Percentiles rank a stretch among this genome's conserved stretches.
These are phyloP conservation scores for Panaeolus cyanescens DNA, from an alignment of 768 basidiomycete species.

Conservation along the genomic window DNA sequence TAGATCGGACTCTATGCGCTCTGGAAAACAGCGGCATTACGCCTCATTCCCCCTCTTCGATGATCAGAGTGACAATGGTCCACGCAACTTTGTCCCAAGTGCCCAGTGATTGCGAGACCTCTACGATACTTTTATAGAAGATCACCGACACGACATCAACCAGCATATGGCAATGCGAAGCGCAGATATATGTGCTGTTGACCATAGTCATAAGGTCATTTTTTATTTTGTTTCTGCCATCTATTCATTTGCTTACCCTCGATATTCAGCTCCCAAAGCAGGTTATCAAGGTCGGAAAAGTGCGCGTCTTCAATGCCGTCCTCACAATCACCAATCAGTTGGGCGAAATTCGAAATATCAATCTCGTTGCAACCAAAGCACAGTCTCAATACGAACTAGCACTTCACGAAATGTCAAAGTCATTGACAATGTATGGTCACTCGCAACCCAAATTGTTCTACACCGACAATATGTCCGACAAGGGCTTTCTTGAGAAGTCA, in stretches of 20 bases:
- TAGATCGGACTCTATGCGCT: background rate
- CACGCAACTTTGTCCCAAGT: slow-evolving; percentile 22
- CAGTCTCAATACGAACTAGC: slow-evolving; percentile 30
- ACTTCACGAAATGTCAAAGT: slow-evolving; percentile 20
- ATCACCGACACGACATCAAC: slow-evolving; percentile 14
- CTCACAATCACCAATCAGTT: slow-evolving; percentile 1
- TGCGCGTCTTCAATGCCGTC: slow-evolving; percentile 1
- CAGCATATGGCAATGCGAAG: slow-evolving; percentile 24
- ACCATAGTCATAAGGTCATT: slow-evolving; percentile 22
- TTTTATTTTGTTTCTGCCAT: background rate
- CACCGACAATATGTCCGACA: slow-evolving; percentile 32
- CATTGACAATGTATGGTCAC: slow-evolving; percentile 28
- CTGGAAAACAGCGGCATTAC: slow-evolving; percentile 3
- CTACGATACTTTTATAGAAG: slow-evolving; percentile 23
- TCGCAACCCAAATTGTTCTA: slow-evolving; percentile 21
- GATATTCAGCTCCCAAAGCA: slow-evolving; percentile 4
- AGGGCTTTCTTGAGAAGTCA: slow-evolving; percentile 15
- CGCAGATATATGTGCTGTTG: slow-evolving; percentile 21
- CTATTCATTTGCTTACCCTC: background rate
- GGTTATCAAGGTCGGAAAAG: background rate
- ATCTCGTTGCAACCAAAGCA: slow-evolving; percentile 28
- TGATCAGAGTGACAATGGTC: slow-evolving; percentile 11
- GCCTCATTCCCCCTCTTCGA: slow-evolving; percentile 19
- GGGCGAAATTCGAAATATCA: slow-evolving; percentile 3
- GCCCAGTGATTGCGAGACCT: slow-evolving; percentile 21